These are phyloP conservation scores for Podospora tetraspora DNA, from an alignment of 495 filamentous ascomycete species.

Conservation along the genomic window DNA sequence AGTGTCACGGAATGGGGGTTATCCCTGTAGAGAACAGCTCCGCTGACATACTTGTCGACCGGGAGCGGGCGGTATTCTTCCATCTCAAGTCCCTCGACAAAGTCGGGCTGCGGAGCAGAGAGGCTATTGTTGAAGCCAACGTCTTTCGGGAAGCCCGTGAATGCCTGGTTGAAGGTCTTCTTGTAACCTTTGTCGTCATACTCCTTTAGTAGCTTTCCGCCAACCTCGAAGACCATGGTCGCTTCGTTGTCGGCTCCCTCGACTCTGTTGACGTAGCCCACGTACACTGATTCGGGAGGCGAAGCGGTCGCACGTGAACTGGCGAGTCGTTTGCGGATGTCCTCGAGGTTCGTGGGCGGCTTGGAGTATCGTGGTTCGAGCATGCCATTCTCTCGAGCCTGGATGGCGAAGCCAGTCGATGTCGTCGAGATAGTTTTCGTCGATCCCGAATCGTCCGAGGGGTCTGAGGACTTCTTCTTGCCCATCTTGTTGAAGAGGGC, in stretches of 20 bases:
- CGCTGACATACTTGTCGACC: constrained; percentile 18
- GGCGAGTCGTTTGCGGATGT: constrained; percentile 1
- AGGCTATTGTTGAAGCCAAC: constrained; percentile 20
- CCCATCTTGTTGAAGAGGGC: background rate
- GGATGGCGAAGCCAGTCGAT: constrained; percentile 4
- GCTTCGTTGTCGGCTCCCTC: constrained; percentile 4
- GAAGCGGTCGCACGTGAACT: constrained; percentile 15
- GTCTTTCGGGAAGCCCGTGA: constrained; percentile 20
- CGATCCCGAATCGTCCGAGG: background rate
- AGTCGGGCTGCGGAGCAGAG: constrained; percentile 7
- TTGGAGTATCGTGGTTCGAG: background rate
- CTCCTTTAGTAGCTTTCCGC: background rate
- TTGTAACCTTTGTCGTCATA: constrained; percentile 7
- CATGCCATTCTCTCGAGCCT: constrained; percentile 4
- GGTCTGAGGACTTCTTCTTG: background rate
- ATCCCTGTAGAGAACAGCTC: constrained; percentile 24
- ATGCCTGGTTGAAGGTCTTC: constrained; percentile 15
- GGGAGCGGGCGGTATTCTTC: constrained; percentile 24
- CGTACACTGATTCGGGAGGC: constrained; percentile 1
- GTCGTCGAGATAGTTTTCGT: background rate
- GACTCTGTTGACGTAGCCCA: background rate
- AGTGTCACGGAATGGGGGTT: constrained; percentile 20
- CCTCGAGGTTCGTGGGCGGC: constrained; percentile 3
- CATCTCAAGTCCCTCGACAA: constrained; percentile 20
- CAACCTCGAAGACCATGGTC: background rate